Percentiles rank a stretch among this genome's conserved stretches.
Conservation (phyloP, 371 early-diverging fungal species). For the Circinella minor region DNA sequence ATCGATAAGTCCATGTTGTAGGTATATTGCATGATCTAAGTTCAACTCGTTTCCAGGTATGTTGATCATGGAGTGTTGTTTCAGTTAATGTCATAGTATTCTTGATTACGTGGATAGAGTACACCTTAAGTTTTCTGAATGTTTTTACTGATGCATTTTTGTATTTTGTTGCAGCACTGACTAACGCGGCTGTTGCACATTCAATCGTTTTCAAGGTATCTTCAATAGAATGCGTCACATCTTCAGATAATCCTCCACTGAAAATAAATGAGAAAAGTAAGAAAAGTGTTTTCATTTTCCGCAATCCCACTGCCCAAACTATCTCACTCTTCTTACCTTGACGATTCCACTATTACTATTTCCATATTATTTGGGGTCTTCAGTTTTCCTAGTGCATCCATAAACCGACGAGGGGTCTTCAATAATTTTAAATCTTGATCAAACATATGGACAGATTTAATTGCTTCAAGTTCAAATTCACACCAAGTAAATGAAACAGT, state of each 20-base stretch:
- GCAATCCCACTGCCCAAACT: no score
- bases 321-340: neutral
- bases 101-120: neutral
- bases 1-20: neutral
- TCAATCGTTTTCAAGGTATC: neutral
- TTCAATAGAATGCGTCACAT: neutral
- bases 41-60: neutral
- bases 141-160: neutral
- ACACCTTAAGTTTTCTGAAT: neutral
- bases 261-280: neutral
- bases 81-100: neutral
- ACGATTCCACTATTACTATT: neutral
- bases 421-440: neutral
- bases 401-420: neutral
- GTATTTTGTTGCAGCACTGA: neutral
- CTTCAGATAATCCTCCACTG: neutral
- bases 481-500: neutral
- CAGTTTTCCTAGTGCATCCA: neutral
- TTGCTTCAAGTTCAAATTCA: neutral
- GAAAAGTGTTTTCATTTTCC: no score
- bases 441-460: neutral
- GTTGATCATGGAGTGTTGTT: neutral
- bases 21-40: neutral
- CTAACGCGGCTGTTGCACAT: neutral
- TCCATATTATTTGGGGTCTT: neutral